Evolutionary conservation across 805 yeast genomes (phyloP), one percentile per base, ranked within the genome.

Genomic region (Teunomyces pallodes): DNA sequence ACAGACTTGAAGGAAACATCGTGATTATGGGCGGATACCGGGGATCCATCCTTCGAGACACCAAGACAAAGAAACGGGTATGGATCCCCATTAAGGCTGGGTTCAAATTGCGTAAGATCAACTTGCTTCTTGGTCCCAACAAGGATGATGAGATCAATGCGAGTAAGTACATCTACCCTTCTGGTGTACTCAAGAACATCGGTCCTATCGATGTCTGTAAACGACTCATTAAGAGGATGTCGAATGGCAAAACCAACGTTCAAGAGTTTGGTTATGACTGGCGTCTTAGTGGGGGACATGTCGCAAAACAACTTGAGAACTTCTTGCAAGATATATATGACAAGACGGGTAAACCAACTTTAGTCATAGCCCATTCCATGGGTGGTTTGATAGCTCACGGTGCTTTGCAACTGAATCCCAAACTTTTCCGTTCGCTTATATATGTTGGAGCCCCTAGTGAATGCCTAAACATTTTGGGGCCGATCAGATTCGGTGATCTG

Each of bases 41-140:
- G 57, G 97, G 97, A 2, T 81, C 90, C 40, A 79, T 86, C 4
- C 67, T 91, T 45, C 64, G 92, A 39, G 94, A 88, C 58, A 59
- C 80, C 0, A 69, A 69, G 9, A 84, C 96, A 0, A 66, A 74
- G 10, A 80, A 83, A 50, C 71, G 92, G 45, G 79, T 87, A 1
- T 91, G 97, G 97, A 80, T 90, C 36, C 97, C 97, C 0, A 60
- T 86, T 5, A 86, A 87, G 57, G 96, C 92, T 0, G 96, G 96
- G 0, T 75, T 91, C 45, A 84, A 87, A 55, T 70, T 90, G 27
- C 72, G 84, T 16, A 86, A 83, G 57, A 79, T 86, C 50, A 82
- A 87, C 69, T 67, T 91, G 17, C 66, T 81, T 9, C 69, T 91
- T 16, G 96, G 96, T 0, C 92, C 95, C 0, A 70, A 62, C 0